phyloP scores from a whole-genome alignment of 306 rosid species.

The Datisca glomerata region DNA sequence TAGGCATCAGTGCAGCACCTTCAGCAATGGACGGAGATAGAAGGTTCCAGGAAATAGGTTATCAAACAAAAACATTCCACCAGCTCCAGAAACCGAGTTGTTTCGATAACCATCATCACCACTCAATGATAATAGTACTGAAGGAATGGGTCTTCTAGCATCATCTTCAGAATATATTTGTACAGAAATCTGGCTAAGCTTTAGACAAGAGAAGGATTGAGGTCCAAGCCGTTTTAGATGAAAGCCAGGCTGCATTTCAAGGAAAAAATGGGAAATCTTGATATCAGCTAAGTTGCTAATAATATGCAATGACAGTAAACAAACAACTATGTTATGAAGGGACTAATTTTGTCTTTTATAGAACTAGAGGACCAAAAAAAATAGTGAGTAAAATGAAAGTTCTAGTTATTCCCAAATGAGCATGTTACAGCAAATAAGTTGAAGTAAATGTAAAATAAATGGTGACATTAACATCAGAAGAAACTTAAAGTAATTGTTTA shows the following conservation, averaged over 20 bases:
- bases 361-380: no score
- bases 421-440: no score
- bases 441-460: no score
- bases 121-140: constrained; percentile 86
- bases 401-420: no score
- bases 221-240: constrained; percentile 69
- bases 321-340: background rate
- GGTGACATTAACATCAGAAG: no score
- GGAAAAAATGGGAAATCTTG: background rate
- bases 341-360: no score
- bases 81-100: constrained; percentile 72
- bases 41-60: constrained; percentile 88
- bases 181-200: constrained; percentile 90
- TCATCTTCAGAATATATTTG: constrained; percentile 55
- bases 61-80: constrained; percentile 67
- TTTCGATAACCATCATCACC: constrained; percentile 92
- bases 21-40: constrained; percentile 90
- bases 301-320: constrained; percentile 13
- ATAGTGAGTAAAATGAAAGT: no score
- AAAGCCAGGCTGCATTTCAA: constrained; percentile 66
- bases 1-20: constrained; percentile 56
- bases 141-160: constrained; percentile 61
- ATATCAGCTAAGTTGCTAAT: constrained; percentile 11
- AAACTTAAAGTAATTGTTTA: no score
- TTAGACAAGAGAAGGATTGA: constrained; percentile 82